phyloP scores from a whole-genome alignment of 257 asterid genomes.

The Nicotiana sylvestris region DNA sequence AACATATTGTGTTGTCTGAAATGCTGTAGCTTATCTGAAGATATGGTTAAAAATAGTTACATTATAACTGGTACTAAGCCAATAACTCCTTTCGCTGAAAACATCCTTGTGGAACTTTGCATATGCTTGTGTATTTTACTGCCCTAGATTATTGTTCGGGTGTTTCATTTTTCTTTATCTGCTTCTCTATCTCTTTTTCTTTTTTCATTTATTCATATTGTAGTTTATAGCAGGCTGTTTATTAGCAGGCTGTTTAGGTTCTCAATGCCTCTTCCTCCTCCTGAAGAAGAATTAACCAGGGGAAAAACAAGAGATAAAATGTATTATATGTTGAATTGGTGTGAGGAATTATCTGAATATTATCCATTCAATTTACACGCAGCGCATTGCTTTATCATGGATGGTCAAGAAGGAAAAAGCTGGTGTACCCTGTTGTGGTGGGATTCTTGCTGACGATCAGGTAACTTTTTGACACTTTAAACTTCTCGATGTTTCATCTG shows the following conservation, averaged over 20 bases:
- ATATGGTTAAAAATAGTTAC: too few species aligned
- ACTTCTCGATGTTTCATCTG: not conserved
- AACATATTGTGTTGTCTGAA: not conserved
- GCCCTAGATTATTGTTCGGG: too few species aligned
- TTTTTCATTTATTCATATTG: too few species aligned
- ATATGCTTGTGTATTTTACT: too few species aligned
- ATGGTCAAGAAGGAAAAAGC: constrained; percentile 91
- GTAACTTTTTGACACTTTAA: constrained; percentile 31
- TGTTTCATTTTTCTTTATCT: too few species aligned
- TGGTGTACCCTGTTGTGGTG: constrained; percentile 86
- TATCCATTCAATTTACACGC: constrained; percentile 25
- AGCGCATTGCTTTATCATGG: constrained; percentile 97
- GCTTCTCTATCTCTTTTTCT: too few species aligned
- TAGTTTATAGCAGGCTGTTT: not conserved
- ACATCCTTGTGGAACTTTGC: too few species aligned
- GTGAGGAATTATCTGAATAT: constrained; percentile 17
- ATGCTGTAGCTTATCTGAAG: too few species aligned
- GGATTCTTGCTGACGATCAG: constrained; percentile 99
- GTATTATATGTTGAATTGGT: not conserved
- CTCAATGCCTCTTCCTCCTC: not conserved
- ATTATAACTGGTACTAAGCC: too few species aligned
- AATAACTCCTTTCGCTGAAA: too few species aligned
- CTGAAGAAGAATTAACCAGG: not conserved
- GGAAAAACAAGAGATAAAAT: not conserved
- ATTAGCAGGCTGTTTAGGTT: not conserved